Conservation (phyloP, 2,329 filamentous ascomycete species). For the Purpureocillium takamizusanense region DNA sequence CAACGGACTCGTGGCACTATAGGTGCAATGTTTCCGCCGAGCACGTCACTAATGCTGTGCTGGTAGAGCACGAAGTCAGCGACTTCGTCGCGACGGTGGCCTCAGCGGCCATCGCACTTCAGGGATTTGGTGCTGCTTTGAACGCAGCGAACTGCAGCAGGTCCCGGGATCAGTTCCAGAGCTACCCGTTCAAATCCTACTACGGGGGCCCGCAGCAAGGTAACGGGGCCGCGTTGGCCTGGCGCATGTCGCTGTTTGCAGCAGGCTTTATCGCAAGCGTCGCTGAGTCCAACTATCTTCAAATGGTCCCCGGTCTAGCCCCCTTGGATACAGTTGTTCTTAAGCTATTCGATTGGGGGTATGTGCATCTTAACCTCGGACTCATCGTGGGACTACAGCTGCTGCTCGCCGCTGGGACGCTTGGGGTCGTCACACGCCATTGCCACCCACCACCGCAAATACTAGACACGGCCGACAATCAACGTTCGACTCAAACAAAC, state of each 20-base stretch:
- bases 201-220: constrained; percentile 26
- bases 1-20: constrained; percentile 29
- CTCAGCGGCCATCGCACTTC: constrained; percentile 28
- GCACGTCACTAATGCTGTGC: constrained; percentile 21
- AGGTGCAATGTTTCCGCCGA: constrained; percentile 27
- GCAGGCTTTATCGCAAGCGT: constrained; percentile 24
- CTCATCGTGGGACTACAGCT: no score
- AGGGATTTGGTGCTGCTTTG: constrained; percentile 22
- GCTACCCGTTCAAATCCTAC: constrained; percentile 30
- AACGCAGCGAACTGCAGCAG: constrained; percentile 12
- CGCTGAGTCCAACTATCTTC: constrained; percentile 16
- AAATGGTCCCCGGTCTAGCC: no score
- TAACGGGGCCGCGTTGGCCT: constrained; percentile 21
- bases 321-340: no score
- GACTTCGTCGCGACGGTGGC: constrained; percentile 22
- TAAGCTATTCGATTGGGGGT: no score
- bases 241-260: constrained; percentile 24
- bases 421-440: no score
- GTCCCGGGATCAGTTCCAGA: constrained; percentile 22
- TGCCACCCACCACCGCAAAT: no score
- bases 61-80: constrained; percentile 25
- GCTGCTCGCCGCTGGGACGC: no score
- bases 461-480: no score
- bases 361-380: no score
- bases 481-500: no score